Percentiles rank a stretch among this genome's conserved stretches.
phyloP scores from a whole-genome alignment of 768 basidiomycete species.

The Termitomyces eurrhizus region DNA sequence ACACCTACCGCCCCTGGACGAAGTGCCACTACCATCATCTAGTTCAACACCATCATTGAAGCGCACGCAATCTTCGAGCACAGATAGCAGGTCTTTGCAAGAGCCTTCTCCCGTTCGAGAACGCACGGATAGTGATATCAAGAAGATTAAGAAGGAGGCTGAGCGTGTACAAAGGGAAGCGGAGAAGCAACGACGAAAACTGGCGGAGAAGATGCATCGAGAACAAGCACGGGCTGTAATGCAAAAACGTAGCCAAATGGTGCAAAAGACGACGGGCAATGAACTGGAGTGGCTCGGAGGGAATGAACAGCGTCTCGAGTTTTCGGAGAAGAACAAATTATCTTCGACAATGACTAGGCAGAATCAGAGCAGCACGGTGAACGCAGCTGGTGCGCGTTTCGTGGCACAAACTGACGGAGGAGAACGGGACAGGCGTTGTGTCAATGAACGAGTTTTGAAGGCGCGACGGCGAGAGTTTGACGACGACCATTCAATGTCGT shows the following conservation, averaged over 20 bases:
- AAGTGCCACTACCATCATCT: slow-evolving; percentile 52
- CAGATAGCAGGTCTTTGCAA: slow-evolving; percentile 62
- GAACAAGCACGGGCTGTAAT: slow-evolving; percentile 93
- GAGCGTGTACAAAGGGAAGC: slow-evolving; percentile 76
- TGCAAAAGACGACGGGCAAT: slow-evolving; percentile 50
- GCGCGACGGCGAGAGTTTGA: slow-evolving; percentile 80
- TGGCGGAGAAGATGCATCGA: slow-evolving; percentile 68
- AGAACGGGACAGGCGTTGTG: slow-evolving; percentile 49
- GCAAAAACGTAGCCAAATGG: slow-evolving; percentile 79
- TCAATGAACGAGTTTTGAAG: slow-evolving; percentile 64
- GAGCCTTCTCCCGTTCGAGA: slow-evolving; percentile 47
- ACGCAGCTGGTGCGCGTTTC: slow-evolving; percentile 62
- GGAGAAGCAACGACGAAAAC: slow-evolving; percentile 77
- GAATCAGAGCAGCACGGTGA: slow-evolving; percentile 46
- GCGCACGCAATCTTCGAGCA: slow-evolving; percentile 74
- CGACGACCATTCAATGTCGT: slow-evolving; percentile 90
- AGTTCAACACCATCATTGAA: slow-evolving; percentile 66
- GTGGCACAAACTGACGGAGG: slow-evolving; percentile 27
- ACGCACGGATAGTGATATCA: slow-evolving; percentile 51
- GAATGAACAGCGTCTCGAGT: slow-evolving; percentile 39
- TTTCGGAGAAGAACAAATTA: slow-evolving; percentile 45
- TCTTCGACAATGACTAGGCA: slow-evolving; percentile 65
- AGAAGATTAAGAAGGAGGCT: slow-evolving; percentile 80
- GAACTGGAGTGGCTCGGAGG: slow-evolving; percentile 65
- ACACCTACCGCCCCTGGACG: slow-evolving; percentile 71